Percentiles rank a stretch among this genome's conserved stretches.
These are phyloP conservation scores for Magnolia sinica DNA, from an alignment of 164 flowering plant species.

Conservation along the genomic window DNA sequence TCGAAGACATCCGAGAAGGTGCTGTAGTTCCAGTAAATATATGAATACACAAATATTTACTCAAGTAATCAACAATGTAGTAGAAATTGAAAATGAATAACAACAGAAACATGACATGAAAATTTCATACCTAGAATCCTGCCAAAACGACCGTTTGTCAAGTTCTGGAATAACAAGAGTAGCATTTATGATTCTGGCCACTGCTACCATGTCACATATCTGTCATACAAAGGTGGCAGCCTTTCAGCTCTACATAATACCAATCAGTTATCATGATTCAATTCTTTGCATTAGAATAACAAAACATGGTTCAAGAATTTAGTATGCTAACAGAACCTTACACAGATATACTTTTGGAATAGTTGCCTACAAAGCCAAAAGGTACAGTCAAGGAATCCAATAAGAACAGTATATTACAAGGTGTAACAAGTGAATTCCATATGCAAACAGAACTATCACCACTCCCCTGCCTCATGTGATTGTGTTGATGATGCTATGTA, in stretches of 20 bases:
- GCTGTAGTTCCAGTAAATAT: conserved; percentile 45
- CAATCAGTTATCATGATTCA: not conserved
- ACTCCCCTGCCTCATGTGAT: too few species aligned
- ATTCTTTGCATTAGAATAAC: not conserved
- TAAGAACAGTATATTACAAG: too few species aligned
- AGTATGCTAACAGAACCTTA: too few species aligned
- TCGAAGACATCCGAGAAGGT: conserved; percentile 93
- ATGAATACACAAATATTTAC: not conserved
- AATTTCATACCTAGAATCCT: conserved; percentile 65
- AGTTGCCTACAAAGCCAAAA: too few species aligned
- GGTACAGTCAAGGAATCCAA: too few species aligned
- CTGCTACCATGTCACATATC: conserved; percentile 98
- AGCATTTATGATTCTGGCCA: conserved; percentile 90
- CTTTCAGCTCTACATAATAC: not conserved
- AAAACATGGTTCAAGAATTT: not conserved
- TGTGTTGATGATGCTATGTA: too few species aligned
- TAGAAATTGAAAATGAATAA: not conserved
- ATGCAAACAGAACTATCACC: too few species aligned
- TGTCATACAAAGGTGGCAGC: conserved; percentile 30
- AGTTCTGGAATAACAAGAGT: conserved; percentile 96
- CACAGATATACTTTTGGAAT: too few species aligned
- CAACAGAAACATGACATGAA: not conserved
- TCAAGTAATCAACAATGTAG: not conserved
- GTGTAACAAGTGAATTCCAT: too few species aligned
- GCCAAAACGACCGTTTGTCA: conserved; percentile 93